These are phyloP conservation scores for Ramaria rubella DNA, from an alignment of 768 basidiomycete genomes.

Conservation along the genomic window DNA sequence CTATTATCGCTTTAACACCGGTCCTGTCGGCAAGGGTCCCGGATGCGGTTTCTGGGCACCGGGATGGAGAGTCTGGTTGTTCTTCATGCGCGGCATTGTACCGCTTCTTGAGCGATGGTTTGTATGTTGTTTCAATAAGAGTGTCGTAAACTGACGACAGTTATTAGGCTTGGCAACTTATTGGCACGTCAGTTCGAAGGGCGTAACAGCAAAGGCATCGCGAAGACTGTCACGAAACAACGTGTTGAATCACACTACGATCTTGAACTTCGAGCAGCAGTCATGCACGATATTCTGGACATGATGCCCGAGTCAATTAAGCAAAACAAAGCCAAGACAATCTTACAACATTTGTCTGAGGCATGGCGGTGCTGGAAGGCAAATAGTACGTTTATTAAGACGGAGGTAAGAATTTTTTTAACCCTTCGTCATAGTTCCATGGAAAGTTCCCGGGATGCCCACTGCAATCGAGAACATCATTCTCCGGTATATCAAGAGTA, in stretches of 20 bases:
- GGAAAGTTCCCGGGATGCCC: slow-evolving; percentile 99
- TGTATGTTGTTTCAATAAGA: slow-evolving; percentile 15
- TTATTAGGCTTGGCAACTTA: slow-evolving; percentile 76
- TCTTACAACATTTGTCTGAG: slow-evolving; percentile 94
- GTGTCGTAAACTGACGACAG: not conserved
- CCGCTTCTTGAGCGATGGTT: slow-evolving; percentile 94
- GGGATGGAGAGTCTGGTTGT: slow-evolving; percentile 99
- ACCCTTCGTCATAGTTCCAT: slow-evolving; percentile 57
- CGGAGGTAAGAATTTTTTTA: not conserved
- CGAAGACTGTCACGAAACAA: slow-evolving; percentile 98
- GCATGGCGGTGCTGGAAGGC: slow-evolving; percentile 99
- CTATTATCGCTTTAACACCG: slow-evolving; percentile 99
- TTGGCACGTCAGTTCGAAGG: slow-evolving; percentile 99
- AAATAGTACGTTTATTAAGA: slow-evolving; percentile 48
- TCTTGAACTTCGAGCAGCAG: slow-evolving; percentile 92
- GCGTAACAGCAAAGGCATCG: slow-evolving; percentile 91
- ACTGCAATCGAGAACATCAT: slow-evolving; percentile 99
- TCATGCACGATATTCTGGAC: slow-evolving; percentile 99
- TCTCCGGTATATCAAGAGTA: slow-evolving; percentile 96
- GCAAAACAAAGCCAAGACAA: slow-evolving; percentile 99
- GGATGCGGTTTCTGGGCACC: slow-evolving; percentile 99
- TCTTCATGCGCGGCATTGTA: slow-evolving; percentile 99
- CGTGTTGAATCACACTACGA: slow-evolving; percentile 99
- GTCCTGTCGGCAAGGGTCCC: slow-evolving; percentile 98
- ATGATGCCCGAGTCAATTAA: slow-evolving; percentile 99